A percentile compares a stretch with the other conserved stretches of the same genome.
Evolutionary conservation across 2,329 filamentous ascomycete genomes (phyloP).

Genomic region (Aspergillus sp.): DNA sequence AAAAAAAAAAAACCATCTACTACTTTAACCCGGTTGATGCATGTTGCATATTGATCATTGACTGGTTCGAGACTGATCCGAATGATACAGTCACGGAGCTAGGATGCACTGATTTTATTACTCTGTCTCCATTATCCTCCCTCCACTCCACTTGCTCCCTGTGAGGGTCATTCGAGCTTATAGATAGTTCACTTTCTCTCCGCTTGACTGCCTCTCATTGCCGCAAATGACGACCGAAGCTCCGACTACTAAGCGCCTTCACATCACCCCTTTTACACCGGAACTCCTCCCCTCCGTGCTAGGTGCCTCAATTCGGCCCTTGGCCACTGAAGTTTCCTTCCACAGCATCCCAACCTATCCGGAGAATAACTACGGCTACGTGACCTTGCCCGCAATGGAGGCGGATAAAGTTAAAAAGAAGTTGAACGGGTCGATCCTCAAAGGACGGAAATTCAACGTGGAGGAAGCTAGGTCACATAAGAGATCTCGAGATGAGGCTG

Average conservation of each 20-base stretch:
- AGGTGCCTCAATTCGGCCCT: constrained; percentile 63
- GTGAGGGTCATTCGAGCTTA: neutral
- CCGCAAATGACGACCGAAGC: constrained; percentile 21
- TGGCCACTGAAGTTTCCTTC: constrained; percentile 80
- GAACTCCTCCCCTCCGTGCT: constrained; percentile 72
- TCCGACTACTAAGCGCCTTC: constrained; percentile 57
- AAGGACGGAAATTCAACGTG: constrained; percentile 79
- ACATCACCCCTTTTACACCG: constrained; percentile 83
- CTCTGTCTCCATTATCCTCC: neutral
- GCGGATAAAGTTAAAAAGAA: constrained; percentile 91
- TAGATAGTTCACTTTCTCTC: neutral
- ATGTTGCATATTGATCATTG: neutral
- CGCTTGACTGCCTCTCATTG: neutral
- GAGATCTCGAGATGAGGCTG: constrained; percentile 42
- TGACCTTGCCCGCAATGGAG: constrained; percentile 77
- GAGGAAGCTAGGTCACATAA: constrained; percentile 73
- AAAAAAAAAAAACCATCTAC: neutral
- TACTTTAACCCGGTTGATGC: neutral
- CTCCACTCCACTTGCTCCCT: neutral
- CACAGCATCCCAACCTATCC: constrained; percentile 84
- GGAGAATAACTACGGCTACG: constrained; percentile 84
- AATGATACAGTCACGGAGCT: neutral
- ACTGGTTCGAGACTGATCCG: neutral
- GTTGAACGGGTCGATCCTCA: constrained; percentile 80
- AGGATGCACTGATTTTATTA: neutral